Percentiles rank a stretch among this genome's conserved stretches.
Evolutionary conservation across 805 yeast species (phyloP).

Genomic region (Candida saitoana): DNA sequence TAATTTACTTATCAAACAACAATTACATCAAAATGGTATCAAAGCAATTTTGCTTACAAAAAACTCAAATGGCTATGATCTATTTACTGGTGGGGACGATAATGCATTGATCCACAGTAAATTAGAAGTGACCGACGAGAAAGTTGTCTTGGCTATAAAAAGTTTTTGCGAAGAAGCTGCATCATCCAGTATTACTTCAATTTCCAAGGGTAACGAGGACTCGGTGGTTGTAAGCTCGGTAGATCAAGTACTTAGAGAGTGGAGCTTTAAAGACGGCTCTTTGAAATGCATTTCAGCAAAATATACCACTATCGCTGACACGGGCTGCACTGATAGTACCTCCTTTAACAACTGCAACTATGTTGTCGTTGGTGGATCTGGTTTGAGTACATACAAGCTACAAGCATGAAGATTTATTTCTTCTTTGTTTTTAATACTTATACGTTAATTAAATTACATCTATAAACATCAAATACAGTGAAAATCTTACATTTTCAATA

Average conservation of each 20-base stretch:
- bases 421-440: background rate
- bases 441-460: slow-evolving; percentile 4
- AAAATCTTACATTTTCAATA: slow-evolving; percentile 53
- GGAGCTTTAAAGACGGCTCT: slow-evolving; percentile 43
- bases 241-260: slow-evolving; percentile 71
- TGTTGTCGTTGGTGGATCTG: slow-evolving; percentile 74
- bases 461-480: slow-evolving; percentile 2
- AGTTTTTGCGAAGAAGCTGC: slow-evolving; percentile 59
- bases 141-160: slow-evolving; percentile 19
- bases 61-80: slow-evolving; percentile 14
- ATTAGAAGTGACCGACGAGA: slow-evolving; percentile 10
- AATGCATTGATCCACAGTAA: slow-evolving; percentile 51
- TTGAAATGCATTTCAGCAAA: slow-evolving; percentile 30
- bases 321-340: slow-evolving; percentile 62
- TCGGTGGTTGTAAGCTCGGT: slow-evolving; percentile 64
- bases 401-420: slow-evolving; percentile 3
- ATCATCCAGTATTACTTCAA: slow-evolving; percentile 78
- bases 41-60: slow-evolving; percentile 46
- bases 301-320: slow-evolving; percentile 86
- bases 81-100: slow-evolving; percentile 91
- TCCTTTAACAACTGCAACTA: slow-evolving; percentile 23
- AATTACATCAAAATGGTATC: slow-evolving; percentile 82
- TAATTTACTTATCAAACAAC: slow-evolving; percentile 36
- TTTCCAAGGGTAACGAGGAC: slow-evolving; percentile 31
- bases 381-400: slow-evolving; percentile 53